Percentiles rank a stretch among this genome's conserved stretches.
phyloP scores from a whole-genome alignment of 805 yeast genomes.

The Candida insectalens region DNA sequence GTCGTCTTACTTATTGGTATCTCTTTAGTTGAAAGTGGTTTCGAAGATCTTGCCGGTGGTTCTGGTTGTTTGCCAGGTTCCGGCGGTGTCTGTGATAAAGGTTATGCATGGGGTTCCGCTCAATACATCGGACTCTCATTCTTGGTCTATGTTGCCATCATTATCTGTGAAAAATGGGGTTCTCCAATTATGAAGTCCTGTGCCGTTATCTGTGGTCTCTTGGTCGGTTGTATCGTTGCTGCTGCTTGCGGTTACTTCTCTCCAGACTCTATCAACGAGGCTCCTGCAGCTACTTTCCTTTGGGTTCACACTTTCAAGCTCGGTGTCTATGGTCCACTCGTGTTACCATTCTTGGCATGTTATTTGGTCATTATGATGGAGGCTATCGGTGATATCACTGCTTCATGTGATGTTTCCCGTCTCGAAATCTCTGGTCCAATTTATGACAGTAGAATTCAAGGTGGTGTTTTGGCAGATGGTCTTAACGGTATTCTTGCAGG shows the following conservation, averaged over 20 bases:
- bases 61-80: constrained; percentile 38
- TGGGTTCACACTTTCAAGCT: constrained; percentile 85
- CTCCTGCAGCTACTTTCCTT: constrained; percentile 76
- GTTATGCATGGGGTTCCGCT: constrained; percentile 72
- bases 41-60: constrained; percentile 86
- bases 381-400: constrained; percentile 91
- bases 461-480: constrained; percentile 89
- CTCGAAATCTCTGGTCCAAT: constrained; percentile 72
- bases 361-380: constrained; percentile 82
- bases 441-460: constrained; percentile 83
- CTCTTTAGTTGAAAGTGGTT: constrained; percentile 58
- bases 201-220: constrained; percentile 78
- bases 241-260: constrained; percentile 83
- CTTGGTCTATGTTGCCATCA: constrained; percentile 64
- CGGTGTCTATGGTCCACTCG: constrained; percentile 73
- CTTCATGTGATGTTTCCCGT: constrained; percentile 86
- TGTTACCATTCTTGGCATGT: constrained; percentile 77
- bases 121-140: constrained; percentile 82
- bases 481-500: constrained; percentile 65
- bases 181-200: constrained; percentile 92
- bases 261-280: constrained; percentile 43
- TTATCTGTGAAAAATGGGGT: constrained; percentile 78
- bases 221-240: constrained; percentile 86
- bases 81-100: constrained; percentile 38
- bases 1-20: constrained; percentile 82